Conservation (phyloP, 768 basidiomycete species). For the Leccinum rimulosum region DNA sequence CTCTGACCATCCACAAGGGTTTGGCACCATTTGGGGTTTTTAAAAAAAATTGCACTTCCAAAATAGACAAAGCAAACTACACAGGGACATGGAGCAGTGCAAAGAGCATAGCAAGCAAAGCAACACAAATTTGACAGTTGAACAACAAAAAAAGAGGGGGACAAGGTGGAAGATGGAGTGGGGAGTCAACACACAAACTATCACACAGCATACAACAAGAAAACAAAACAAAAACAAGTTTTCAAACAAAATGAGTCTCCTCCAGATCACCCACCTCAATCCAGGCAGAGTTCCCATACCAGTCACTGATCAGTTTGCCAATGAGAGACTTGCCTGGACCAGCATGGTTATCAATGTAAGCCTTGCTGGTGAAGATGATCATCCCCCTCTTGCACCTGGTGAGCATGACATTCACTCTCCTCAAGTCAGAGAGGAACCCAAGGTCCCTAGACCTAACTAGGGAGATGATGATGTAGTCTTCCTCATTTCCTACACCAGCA, state of each 20-base stretch:
- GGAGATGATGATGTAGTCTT: constrained; percentile 73
- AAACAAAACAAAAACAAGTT: not conserved
- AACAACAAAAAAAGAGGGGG: not conserved
- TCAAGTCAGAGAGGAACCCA: constrained; percentile 64
- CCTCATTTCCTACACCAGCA: constrained; percentile 67
- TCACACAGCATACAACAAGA: not conserved
- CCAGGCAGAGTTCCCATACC: constrained; percentile 37
- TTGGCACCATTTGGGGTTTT: too few species aligned
- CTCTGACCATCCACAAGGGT: not conserved
- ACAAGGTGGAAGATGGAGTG: not conserved
- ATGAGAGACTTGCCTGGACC: constrained; percentile 45
- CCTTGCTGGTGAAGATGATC: constrained; percentile 65
- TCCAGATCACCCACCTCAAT: constrained; percentile 32
- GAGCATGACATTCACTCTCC: constrained; percentile 87
- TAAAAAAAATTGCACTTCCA: constrained; percentile 5
- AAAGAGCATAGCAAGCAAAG: not conserved
- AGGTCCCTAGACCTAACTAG: constrained; percentile 59
- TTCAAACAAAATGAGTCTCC: constrained; percentile 17
- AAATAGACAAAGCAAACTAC: constrained; percentile 11
- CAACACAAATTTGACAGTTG: not conserved
- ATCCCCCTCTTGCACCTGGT: constrained; percentile 76
- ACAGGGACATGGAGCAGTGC: not conserved
- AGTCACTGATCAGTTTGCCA: constrained; percentile 34
- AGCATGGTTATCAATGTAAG: constrained; percentile 58
- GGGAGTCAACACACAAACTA: not conserved